A percentile compares a stretch with the other conserved stretches of the same genome.
These are phyloP conservation scores for Yamadazyma conglobata DNA, from an alignment of 1,139 yeast genomes.

Conservation along the genomic window DNA sequence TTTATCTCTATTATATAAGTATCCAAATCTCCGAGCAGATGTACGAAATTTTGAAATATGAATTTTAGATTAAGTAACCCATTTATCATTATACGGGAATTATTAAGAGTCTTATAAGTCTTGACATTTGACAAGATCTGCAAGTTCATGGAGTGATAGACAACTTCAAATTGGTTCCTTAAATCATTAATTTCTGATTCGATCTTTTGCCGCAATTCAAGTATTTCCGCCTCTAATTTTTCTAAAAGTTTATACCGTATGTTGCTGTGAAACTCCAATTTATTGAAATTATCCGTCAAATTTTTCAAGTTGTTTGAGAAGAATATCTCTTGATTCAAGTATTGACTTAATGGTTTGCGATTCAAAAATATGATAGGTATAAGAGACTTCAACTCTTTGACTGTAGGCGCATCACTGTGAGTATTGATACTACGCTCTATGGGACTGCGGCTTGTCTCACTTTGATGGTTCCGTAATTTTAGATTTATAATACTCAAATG, in stretches of 20 bases:
- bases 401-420: slow-evolving; percentile 8
- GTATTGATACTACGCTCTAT: neutral
- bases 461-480: slow-evolving; percentile 4
- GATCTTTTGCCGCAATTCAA: slow-evolving; percentile 2
- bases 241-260: slow-evolving; percentile 1
- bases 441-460: slow-evolving; percentile 1
- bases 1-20: slow-evolving; percentile 11
- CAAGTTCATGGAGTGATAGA: slow-evolving; percentile 12
- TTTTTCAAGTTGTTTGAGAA: slow-evolving; percentile 17
- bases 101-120: slow-evolving; percentile 12
- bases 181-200: slow-evolving; percentile 6
- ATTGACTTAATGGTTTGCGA: slow-evolving; percentile 9
- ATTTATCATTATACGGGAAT: slow-evolving; percentile 14
- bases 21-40: slow-evolving; percentile 11
- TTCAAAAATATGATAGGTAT: slow-evolving; percentile 14
- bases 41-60: slow-evolving; percentile 12
- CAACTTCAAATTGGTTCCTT: slow-evolving; percentile 3
- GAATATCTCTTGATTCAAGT: slow-evolving; percentile 18
- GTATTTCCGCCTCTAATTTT: slow-evolving; percentile 1
- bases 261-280: slow-evolving; percentile 1
- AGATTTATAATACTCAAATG: slow-evolving; percentile 6
- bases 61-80: slow-evolving; percentile 12
- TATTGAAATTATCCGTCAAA: slow-evolving; percentile 11
- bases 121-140: slow-evolving; percentile 14
- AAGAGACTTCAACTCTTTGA: slow-evolving; percentile 11